These are phyloP conservation scores for Plasmodium billcollinsi DNA, from an alignment of 169 alveolate species.

Conservation along the genomic window DNA sequence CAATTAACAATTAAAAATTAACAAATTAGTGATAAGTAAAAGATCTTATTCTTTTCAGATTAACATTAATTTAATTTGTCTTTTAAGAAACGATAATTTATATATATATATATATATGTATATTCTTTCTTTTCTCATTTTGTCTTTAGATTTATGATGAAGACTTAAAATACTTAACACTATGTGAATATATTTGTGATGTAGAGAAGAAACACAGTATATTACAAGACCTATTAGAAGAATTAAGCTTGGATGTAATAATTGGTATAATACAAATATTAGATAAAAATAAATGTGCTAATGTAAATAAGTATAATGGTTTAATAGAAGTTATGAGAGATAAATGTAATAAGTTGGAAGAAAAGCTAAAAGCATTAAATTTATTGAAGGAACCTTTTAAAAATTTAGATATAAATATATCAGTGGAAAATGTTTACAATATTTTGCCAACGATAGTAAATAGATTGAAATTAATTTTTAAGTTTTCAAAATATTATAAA, in stretches of 20 bases:
- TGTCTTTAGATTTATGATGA: slow-evolving; percentile 33
- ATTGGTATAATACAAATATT: slow-evolving; percentile 20
- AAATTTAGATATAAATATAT: slow-evolving; percentile 23
- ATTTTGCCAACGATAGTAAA: slow-evolving; percentile 68
- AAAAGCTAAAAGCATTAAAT: slow-evolving; percentile 70
- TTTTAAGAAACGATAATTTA: background rate
- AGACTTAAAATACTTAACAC: slow-evolving; percentile 41
- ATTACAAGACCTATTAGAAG: slow-evolving; percentile 63
- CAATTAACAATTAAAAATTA: no score
- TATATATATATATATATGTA: background rate
- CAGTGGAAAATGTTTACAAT: slow-evolving; percentile 49
- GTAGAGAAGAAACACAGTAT: slow-evolving; percentile 61
- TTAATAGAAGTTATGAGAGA: slow-evolving; percentile 32
- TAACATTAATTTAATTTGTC: no score
- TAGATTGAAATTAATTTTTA: slow-evolving; percentile 59
- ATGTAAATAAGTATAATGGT: slow-evolving; percentile 39
- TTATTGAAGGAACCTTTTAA: slow-evolving; percentile 61
- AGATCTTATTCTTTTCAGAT: no score
- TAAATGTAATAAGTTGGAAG: slow-evolving; percentile 52
- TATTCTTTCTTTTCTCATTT: background rate
- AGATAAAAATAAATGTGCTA: slow-evolving; percentile 48
- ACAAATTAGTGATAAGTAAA: no score
- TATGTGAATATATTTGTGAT: slow-evolving; percentile 64
- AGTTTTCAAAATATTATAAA: slow-evolving; percentile 67
- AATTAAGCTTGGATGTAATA: slow-evolving; percentile 37